These are phyloP conservation scores for Dioscorea zingiberensis DNA, from an alignment of 106 monocot genomes.

Conservation along the genomic window DNA sequence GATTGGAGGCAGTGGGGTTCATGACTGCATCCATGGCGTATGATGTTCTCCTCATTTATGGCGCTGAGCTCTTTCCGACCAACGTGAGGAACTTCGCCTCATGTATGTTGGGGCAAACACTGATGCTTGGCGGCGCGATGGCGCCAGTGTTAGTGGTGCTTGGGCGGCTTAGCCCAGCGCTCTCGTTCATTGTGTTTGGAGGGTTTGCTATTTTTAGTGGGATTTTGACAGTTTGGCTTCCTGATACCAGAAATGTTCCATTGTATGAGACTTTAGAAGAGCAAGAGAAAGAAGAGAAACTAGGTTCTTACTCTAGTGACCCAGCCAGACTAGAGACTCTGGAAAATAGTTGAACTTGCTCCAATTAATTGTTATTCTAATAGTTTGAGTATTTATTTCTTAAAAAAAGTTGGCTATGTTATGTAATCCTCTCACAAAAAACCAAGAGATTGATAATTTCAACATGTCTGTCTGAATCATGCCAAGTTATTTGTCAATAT, in stretches of 20 bases:
- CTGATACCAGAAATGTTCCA: constrained; percentile 63
- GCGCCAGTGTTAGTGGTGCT: constrained; percentile 65
- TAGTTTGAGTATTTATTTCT: too few relatives aligned
- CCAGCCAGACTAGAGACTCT: too few relatives aligned
- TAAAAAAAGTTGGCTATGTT: too few relatives aligned
- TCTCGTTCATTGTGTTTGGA: constrained; percentile 55
- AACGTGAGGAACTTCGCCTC: constrained; percentile 79
- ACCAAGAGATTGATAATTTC: too few relatives aligned
- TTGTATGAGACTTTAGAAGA: constrained; percentile 75
- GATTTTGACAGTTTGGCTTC: constrained; percentile 44
- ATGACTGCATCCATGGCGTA: constrained; percentile 64
- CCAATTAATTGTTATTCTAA: too few relatives aligned
- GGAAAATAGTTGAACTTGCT: too few relatives aligned
- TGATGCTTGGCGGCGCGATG: constrained; percentile 74
- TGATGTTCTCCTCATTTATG: constrained; percentile 53
- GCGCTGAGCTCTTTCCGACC: constrained; percentile 70
- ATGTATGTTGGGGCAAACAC: too few relatives aligned
- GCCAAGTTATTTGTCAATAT: too few relatives aligned
- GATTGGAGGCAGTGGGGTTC: constrained; percentile 54
- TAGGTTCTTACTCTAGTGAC: constrained; percentile 2
- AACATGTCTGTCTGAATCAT: too few relatives aligned
- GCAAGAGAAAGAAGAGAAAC: constrained; percentile 65
- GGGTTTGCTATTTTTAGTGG: constrained; percentile 45
- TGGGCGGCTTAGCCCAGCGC: constrained; percentile 41
- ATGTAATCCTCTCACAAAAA: too few relatives aligned